Percentiles rank a stretch among this genome's conserved stretches.
phyloP scores from a whole-genome alignment of 495 filamentous ascomycete genomes.

The Neurospora sp. region DNA sequence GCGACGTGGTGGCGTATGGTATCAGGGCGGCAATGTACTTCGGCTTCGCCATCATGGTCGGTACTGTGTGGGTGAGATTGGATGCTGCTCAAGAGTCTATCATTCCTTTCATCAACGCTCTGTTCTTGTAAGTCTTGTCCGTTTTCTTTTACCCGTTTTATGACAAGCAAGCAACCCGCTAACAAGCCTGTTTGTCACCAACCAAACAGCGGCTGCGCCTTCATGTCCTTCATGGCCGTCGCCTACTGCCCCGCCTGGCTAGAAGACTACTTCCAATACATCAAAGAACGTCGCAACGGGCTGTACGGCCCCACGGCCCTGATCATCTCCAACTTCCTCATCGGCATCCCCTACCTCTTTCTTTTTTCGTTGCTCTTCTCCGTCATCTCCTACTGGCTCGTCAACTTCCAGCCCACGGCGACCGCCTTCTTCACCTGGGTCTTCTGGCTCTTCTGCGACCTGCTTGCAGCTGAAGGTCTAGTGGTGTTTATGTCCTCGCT shows the following conservation, averaged over 20 bases:
- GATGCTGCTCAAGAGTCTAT: constrained; percentile 54
- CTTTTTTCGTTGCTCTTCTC: constrained; percentile 66
- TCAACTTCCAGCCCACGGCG: constrained; percentile 58
- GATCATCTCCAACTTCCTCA: constrained; percentile 68
- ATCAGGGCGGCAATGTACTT: constrained; percentile 75
- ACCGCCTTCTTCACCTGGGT: constrained; percentile 67
- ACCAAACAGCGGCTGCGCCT: constrained; percentile 72
- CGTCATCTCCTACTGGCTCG: constrained; percentile 66
- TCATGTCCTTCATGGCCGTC: constrained; percentile 89
- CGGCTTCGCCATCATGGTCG: constrained; percentile 73
- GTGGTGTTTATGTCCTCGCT: constrained; percentile 65
- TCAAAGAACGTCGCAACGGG: constrained; percentile 74
- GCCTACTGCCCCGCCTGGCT: constrained; percentile 77
- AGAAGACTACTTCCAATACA: constrained; percentile 62
- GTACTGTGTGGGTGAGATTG: constrained; percentile 72
- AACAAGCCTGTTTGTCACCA: too few relatives aligned
- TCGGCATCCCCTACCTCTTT: constrained; percentile 72
- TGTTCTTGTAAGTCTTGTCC: constrained; percentile 44
- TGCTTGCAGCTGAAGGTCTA: constrained; percentile 69
- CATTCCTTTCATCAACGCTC: constrained; percentile 69
- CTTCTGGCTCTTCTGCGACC: constrained; percentile 79
- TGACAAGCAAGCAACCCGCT: too few relatives aligned
- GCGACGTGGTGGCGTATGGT: constrained; percentile 73
- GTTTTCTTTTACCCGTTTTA: too few relatives aligned
- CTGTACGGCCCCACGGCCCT: constrained; percentile 66